Evolutionary conservation across 257 asterid species (phyloP), one percentile per base, ranked within the genome.

Genomic region (Eustoma russellianum): DNA sequence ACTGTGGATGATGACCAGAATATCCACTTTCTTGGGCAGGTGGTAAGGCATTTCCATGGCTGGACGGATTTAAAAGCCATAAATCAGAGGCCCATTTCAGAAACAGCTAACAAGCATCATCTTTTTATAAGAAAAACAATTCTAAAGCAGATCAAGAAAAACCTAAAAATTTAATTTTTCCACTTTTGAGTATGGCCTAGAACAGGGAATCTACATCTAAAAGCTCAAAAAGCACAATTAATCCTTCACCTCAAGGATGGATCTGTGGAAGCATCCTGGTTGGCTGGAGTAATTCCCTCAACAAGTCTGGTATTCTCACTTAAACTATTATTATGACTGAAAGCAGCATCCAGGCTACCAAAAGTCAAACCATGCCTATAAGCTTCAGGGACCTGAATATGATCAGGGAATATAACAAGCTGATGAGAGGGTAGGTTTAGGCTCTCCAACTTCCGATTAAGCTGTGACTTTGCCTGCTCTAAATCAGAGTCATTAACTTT

Each of bases 321-420:
- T 7, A 30, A 50, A 46, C 41, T 55, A 56, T 55, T 56, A 45
- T 52, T 60, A 24, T 55, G 64, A 57, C 50, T 74, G 30, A 43
- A 19, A 55, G 55, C 57, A 58, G 66, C 69, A 66, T 74, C 76
- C 61, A 79, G 53, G 67, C 83, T 82, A 53, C 93, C 93, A 52
- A 83, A 83, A 50, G 74, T 77, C 70, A 83, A 47, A 12, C 70
- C 64, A 4, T 52, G 70, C 68, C 57, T 70, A 17, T 67, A 61
- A 33, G 69, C 78, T 57, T 83, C 85, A 13, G 85, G 79, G 51
- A 83, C 83, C 54, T 68, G 81, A 62, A 83, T 66, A 77, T 77
- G 74, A 64, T 73, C 66, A 5, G 81, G 88, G 56, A 77, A 77
- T 52, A 79, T 74, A 63, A 79, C 93, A 50, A 82, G 68, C 55